These are phyloP conservation scores for Pyrenophora tritici-repentis DNA, from an alignment of 2,329 filamentous ascomycete genomes.

Conservation along the genomic window DNA sequence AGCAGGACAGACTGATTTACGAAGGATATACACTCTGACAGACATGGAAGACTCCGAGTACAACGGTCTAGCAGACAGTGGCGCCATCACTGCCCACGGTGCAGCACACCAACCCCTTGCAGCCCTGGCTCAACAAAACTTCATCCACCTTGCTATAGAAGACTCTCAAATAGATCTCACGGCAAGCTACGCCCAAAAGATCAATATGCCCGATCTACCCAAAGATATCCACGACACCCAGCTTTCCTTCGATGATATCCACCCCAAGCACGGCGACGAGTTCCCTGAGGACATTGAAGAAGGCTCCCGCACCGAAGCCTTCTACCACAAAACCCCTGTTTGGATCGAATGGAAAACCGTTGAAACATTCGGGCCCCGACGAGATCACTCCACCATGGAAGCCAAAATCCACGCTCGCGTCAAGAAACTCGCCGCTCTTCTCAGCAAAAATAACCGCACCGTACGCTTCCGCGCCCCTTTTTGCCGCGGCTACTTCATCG, in stretches of 20 bases:
- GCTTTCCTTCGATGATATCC: conserved; percentile 21
- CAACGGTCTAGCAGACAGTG: conserved; percentile 12
- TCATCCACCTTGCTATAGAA: conserved; percentile 43
- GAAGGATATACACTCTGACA: conserved; percentile 15
- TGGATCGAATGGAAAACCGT: conserved; percentile 49
- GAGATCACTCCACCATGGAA: conserved; percentile 9
- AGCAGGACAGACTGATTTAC: conserved; percentile 21
- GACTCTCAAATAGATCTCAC: conserved; percentile 28
- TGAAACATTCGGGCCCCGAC: conserved; percentile 17
- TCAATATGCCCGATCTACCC: conserved; percentile 29
- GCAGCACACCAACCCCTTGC: conserved; percentile 30
- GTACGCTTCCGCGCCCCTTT: conserved; percentile 42
- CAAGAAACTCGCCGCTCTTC: conserved; percentile 37
- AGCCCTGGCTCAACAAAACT: conserved; percentile 43
- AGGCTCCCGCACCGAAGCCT: conserved; percentile 37
- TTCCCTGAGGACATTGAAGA: conserved; percentile 28
- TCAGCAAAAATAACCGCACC: conserved; percentile 39
- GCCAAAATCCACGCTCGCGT: conserved; percentile 40
- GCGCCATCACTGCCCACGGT: conserved; percentile 7
- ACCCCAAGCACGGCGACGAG: conserved; percentile 18
- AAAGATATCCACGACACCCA: conserved; percentile 15
- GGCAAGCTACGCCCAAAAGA: conserved; percentile 30
- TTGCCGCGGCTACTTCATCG: conserved; percentile 46
- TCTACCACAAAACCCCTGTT: conserved; percentile 30
- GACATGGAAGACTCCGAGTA: conserved; percentile 30